phyloP scores from a whole-genome alignment of 2,329 filamentous ascomycete genomes.

The Aspergillus pseudoglaucus region DNA sequence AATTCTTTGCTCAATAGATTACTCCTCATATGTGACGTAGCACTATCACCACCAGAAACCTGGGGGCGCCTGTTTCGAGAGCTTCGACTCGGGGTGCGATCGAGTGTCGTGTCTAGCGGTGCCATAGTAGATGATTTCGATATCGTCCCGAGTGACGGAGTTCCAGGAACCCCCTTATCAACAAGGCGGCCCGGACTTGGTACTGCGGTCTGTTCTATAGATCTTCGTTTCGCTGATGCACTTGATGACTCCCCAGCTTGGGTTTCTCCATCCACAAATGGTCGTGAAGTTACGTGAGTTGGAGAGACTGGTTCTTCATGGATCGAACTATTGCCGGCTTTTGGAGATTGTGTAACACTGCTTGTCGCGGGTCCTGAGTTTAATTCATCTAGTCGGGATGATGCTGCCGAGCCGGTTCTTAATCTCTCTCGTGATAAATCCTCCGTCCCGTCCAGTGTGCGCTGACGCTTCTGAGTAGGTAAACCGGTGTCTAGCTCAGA shows the following conservation, averaged over 20 bases:
- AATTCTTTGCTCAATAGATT: slow-evolving; percentile 91
- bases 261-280: slow-evolving; percentile 24
- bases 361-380: slow-evolving; percentile 21
- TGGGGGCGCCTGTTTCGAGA: slow-evolving; percentile 14
- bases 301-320: slow-evolving; percentile 22
- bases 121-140: slow-evolving; percentile 38
- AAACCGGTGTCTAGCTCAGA: slow-evolving; percentile 23
- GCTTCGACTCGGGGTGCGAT: slow-evolving; percentile 5
- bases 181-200: slow-evolving; percentile 42
- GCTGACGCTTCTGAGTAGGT: slow-evolving; percentile 18
- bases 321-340: slow-evolving; percentile 18
- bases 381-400: slow-evolving; percentile 23
- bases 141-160: slow-evolving; percentile 36
- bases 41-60: slow-evolving; percentile 19
- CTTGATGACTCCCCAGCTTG: slow-evolving; percentile 22
- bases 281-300: slow-evolving; percentile 21
- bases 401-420: slow-evolving; percentile 25
- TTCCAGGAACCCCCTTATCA: slow-evolving; percentile 35
- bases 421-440: slow-evolving; percentile 30
- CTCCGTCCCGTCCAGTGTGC: slow-evolving; percentile 17
- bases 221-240: slow-evolving; percentile 14
- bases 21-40: slow-evolving; percentile 63
- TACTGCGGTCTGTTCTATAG: slow-evolving; percentile 31
- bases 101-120: slow-evolving; percentile 24
- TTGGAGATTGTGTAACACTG: slow-evolving; percentile 23